Conservation (phyloP, 129 eudicot species). For the Erigeron canadensis region DNA sequence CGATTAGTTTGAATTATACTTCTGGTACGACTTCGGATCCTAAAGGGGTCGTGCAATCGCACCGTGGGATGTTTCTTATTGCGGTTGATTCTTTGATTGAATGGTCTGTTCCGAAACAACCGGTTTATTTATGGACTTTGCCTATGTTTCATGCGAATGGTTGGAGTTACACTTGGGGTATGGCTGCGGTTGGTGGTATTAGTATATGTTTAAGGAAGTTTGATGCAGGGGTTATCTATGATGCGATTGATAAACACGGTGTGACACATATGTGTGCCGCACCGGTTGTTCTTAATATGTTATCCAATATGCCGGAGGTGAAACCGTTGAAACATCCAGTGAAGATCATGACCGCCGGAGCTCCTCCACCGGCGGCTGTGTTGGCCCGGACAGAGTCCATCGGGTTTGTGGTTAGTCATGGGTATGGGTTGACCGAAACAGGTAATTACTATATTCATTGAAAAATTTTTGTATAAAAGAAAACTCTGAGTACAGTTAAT, state of each 20-base stretch:
- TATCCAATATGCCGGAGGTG: slow-evolving; percentile 30
- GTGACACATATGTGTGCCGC: slow-evolving; percentile 67
- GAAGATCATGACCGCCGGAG: slow-evolving; percentile 45
- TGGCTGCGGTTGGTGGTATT: slow-evolving; percentile 50
- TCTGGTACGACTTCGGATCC: slow-evolving; percentile 73
- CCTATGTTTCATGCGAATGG: slow-evolving; percentile 66
- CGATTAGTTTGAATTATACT: slow-evolving; percentile 52
- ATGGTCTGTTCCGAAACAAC: slow-evolving; percentile 52
- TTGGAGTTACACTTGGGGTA: slow-evolving; percentile 59
- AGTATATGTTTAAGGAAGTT: slow-evolving; percentile 52
- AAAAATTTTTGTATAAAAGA: too few relatives aligned
- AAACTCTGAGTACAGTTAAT: too few relatives aligned
- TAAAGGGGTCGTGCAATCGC: slow-evolving; percentile 57
- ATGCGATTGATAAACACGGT: slow-evolving; percentile 27
- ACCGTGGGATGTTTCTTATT: slow-evolving; percentile 40
- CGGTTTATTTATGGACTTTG: slow-evolving; percentile 55
- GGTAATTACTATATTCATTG: too few relatives aligned
- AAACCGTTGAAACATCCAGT: slow-evolving; percentile 37
- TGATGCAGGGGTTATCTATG: slow-evolving; percentile 36
- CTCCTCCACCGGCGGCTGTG: slow-evolving; percentile 53
- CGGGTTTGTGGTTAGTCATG: slow-evolving; percentile 49
- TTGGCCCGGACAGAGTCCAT: slow-evolving; percentile 42
- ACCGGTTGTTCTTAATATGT: slow-evolving; percentile 58
- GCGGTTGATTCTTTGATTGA: slow-evolving; percentile 46
- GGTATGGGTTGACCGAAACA: slow-evolving; percentile 57